Conservation (phyloP, 768 basidiomycete genomes). For the Kwoniella europaea region DNA sequence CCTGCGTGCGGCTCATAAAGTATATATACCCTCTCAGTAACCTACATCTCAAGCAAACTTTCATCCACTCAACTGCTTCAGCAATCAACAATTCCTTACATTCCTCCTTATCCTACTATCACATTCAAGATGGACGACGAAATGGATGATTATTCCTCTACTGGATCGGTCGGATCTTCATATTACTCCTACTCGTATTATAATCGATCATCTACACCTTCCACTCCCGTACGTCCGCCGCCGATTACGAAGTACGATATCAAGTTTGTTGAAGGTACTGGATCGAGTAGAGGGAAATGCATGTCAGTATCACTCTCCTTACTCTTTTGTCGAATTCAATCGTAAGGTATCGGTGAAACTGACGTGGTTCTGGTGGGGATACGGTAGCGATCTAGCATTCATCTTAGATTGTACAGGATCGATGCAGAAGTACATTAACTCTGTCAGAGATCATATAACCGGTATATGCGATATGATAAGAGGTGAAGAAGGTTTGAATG, state of each 20-base stretch:
- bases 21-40: not conserved
- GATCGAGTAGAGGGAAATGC: slow-evolving; percentile 42
- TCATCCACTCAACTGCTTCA: not conserved
- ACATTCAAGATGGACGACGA: slow-evolving; percentile 38
- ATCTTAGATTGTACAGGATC: slow-evolving; percentile 90
- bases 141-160: slow-evolving; percentile 35
- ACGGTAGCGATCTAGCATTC: slow-evolving; percentile 76
- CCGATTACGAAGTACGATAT: slow-evolving; percentile 41
- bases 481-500: slow-evolving; percentile 88
- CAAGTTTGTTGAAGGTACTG: slow-evolving; percentile 34
- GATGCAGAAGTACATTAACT: slow-evolving; percentile 57
- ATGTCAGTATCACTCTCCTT: slow-evolving; percentile 36
- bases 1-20: not conserved
- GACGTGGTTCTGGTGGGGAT: no score
- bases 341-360: not conserved
- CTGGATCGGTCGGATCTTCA: slow-evolving; percentile 22
- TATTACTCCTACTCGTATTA: slow-evolving; percentile 36
- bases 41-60: not conserved
- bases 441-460: slow-evolving; percentile 92
- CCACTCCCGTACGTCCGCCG: slow-evolving; percentile 24
- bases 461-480: slow-evolving; percentile 93
- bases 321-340: no score
- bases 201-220: slow-evolving; percentile 24
- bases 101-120: slow-evolving; percentile 7
- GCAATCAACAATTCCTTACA: slow-evolving; percentile 7